Percentiles rank a stretch among this genome's conserved stretches.
phyloP scores from a whole-genome alignment of 306 rosid species.

The Hippophae gyantsensis region DNA sequence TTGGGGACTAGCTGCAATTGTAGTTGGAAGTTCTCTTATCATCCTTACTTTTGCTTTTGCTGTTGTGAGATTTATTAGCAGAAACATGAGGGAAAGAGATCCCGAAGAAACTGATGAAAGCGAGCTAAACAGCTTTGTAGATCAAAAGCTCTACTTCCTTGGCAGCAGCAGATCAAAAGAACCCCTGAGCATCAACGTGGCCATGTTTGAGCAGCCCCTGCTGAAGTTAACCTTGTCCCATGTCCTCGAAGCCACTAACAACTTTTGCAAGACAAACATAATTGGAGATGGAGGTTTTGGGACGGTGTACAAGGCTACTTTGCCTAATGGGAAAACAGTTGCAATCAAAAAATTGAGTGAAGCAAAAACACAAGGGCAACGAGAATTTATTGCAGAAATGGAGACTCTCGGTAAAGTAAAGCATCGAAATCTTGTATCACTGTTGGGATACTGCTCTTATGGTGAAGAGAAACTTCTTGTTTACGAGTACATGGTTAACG shows the following conservation, averaged over 20 bases:
- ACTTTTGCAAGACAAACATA: conserved; percentile 88
- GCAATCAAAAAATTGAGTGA: conserved; percentile 94
- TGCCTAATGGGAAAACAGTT: conserved; percentile 62
- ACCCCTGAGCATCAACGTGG: conserved; percentile 81
- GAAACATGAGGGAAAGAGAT: conserved; percentile 38
- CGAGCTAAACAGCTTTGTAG: conserved; percentile 53
- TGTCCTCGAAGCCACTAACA: conserved; percentile 78
- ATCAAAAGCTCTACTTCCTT: conserved; percentile 68
- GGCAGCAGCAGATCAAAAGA: conserved; percentile 93
- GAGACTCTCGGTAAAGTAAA: conserved; percentile 95
- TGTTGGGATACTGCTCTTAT: conserved; percentile 89
- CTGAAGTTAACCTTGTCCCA: conserved; percentile 66
- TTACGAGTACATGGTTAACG: conserved; percentile 88
- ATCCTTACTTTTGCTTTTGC: conserved; percentile 36
- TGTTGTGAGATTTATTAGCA: conserved; percentile 39
- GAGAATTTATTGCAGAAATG: conserved; percentile 96
- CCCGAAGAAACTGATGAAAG: conserved; percentile 49
- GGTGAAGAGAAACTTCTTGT: conserved; percentile 94
- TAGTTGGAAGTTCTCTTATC: conserved; percentile 32
- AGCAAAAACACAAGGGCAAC: conserved; percentile 87
- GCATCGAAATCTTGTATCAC: conserved; percentile 75
- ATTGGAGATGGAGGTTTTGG: conserved; percentile 99
- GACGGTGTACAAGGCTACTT: conserved; percentile 87
- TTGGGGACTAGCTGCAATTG: conserved; percentile 61
- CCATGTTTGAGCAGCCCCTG: conserved; percentile 95